Evolutionary conservation across 202 grass and related monocot genomes (phyloP).

Genomic region (Brachypodium distachyon): DNA sequence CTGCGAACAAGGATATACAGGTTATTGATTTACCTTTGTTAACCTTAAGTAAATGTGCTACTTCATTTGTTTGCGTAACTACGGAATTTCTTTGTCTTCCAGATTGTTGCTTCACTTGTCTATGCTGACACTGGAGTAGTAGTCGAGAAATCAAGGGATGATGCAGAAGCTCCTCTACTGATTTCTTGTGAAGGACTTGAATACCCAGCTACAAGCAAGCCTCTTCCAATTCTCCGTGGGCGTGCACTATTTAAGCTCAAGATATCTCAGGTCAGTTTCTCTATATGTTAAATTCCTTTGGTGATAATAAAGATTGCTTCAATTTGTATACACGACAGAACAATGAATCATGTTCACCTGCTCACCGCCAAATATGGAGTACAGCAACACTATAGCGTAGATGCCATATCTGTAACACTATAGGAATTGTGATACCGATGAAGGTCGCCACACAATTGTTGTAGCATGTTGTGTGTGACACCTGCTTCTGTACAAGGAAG

Average conservation of each 20-base stretch:
- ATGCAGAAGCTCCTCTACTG: slow-evolving; percentile 79
- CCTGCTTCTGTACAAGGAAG: not conserved
- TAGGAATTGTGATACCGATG: not conserved
- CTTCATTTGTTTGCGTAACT: slow-evolving; percentile 14
- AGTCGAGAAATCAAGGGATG: slow-evolving; percentile 89
- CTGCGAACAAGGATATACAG: slow-evolving; percentile 62
- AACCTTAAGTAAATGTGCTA: not conserved
- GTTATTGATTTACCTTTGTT: slow-evolving; percentile 23
- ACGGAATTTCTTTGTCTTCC: slow-evolving; percentile 22
- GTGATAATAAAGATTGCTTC: not conserved
- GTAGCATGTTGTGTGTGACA: not conserved
- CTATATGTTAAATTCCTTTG: not conserved
- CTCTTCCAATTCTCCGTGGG: slow-evolving; percentile 65
- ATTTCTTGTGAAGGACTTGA: slow-evolving; percentile 82
- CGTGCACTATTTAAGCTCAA: slow-evolving; percentile 89
- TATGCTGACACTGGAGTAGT: slow-evolving; percentile 73
- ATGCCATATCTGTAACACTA: not conserved
- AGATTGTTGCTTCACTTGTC: slow-evolving; percentile 78
- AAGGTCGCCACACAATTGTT: not conserved
- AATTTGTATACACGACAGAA: not conserved
- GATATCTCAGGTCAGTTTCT: slow-evolving; percentile 73
- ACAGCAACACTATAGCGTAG: not conserved
- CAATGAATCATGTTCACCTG: not conserved
- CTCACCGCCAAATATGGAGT: not conserved
- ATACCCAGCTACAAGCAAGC: slow-evolving; percentile 63